Evolutionary conservation across 257 asterid species (phyloP).

Genomic region (Paulownia fortunei): DNA sequence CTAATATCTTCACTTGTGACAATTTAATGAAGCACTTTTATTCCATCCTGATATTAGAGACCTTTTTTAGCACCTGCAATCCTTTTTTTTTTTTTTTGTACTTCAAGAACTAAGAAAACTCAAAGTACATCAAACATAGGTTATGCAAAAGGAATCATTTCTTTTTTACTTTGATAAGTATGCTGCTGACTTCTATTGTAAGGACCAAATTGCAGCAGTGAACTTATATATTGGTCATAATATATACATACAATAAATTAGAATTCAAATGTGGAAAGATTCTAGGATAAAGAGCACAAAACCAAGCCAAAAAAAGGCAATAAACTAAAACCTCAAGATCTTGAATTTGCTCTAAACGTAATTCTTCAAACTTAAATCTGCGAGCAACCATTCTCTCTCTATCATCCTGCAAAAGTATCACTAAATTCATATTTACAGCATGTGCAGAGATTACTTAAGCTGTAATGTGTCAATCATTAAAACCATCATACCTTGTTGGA

Average conservation of each 20-base stretch:
- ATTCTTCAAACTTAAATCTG: conserved; percentile 91
- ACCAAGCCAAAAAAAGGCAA: conserved; percentile 11
- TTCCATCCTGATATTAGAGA: neutral
- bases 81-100: neutral
- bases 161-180: neutral
- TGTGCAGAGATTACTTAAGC: neutral
- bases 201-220: neutral
- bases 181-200: neutral
- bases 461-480: neutral
- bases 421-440: conserved; percentile 19
- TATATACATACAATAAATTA: neutral
- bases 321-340: conserved; percentile 86
- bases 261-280: too few species aligned
- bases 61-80: neutral
- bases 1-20: neutral
- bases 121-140: neutral
- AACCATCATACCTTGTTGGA: conserved; percentile 72
- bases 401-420: conserved; percentile 73
- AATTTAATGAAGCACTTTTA: conserved; percentile 6
- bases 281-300: conserved; percentile 5
- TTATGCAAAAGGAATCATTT: neutral
- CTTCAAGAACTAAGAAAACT: neutral
- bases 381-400: conserved; percentile 89
- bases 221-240: neutral
- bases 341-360: conserved; percentile 95